Percentiles rank a stretch among this genome's conserved stretches.
Evolutionary conservation across 2,329 filamentous ascomycete species (phyloP).

Genomic region (Ascochyta fabae): DNA sequence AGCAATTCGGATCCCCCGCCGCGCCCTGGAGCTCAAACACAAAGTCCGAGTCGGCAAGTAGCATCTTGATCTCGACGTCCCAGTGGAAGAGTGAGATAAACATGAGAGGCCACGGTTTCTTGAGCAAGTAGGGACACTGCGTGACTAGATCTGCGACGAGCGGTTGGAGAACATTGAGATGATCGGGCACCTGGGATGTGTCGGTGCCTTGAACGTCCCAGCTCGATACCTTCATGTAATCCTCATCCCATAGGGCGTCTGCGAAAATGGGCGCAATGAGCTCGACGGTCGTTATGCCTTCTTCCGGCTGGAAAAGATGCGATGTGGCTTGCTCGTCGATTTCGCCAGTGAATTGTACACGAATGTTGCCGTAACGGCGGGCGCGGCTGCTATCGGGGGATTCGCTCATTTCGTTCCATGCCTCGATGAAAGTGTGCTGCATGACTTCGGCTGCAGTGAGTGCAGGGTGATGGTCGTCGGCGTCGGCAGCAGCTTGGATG

Average conservation of each 20-base stretch:
- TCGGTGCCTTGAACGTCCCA: neutral
- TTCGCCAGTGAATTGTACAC: neutral
- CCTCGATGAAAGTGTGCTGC: neutral
- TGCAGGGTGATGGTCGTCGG: neutral
- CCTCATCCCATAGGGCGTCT: neutral
- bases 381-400: neutral
- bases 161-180: neutral
- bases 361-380: neutral
- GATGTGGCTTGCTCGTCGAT: neutral
- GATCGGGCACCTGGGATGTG: neutral
- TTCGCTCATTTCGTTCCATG: neutral
- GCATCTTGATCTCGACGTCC: neutral
- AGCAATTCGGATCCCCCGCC: neutral
- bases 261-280: neutral
- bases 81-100: neutral
- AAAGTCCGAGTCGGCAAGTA: neutral
- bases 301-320: neutral
- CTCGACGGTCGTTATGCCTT: neutral
- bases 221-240: neutral
- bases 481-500: neutral
- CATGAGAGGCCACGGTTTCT: neutral
- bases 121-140: neutral
- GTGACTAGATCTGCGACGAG: neutral
- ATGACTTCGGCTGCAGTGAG: neutral
- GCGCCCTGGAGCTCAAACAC: neutral